phyloP scores from a whole-genome alignment of 345 rosid genomes.

The Brassica carinata region DNA sequence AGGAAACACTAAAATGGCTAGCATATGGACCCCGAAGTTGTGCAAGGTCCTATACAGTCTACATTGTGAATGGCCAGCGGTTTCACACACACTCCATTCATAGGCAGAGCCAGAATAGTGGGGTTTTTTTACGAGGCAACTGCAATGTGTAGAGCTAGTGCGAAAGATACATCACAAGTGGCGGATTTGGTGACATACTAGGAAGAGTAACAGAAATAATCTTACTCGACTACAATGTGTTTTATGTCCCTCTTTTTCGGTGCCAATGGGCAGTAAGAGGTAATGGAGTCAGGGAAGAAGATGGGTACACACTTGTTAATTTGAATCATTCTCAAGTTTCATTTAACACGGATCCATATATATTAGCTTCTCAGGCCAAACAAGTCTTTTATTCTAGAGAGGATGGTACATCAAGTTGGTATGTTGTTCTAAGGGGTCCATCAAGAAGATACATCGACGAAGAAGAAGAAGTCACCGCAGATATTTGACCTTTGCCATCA shows the following conservation, averaged over 20 bases:
- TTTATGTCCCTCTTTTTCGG: not conserved
- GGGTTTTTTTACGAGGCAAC: not conserved
- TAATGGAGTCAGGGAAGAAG: not conserved
- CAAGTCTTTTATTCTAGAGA: not conserved
- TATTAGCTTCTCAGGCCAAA: not conserved
- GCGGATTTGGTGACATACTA: not conserved
- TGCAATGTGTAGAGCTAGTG: not conserved
- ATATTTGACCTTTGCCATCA: not conserved
- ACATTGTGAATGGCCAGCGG: not conserved
- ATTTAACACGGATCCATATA: not conserved
- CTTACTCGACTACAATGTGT: not conserved
- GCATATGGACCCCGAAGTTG: not conserved
- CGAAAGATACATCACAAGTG: not conserved
- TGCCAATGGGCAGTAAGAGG: not conserved
- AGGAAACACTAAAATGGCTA: not conserved
- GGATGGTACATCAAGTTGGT: not conserved
- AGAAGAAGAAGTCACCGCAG: not conserved
- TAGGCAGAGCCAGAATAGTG: not conserved
- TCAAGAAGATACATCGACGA: not conserved
- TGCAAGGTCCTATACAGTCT: not conserved
- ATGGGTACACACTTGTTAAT: not conserved
- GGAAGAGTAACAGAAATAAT: not conserved
- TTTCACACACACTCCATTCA: not conserved
- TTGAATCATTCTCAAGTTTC: not conserved
- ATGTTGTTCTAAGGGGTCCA: not conserved